These are phyloP conservation scores for Datisca glomerata DNA, from an alignment of 306 rosid genomes.

Conservation along the genomic window DNA sequence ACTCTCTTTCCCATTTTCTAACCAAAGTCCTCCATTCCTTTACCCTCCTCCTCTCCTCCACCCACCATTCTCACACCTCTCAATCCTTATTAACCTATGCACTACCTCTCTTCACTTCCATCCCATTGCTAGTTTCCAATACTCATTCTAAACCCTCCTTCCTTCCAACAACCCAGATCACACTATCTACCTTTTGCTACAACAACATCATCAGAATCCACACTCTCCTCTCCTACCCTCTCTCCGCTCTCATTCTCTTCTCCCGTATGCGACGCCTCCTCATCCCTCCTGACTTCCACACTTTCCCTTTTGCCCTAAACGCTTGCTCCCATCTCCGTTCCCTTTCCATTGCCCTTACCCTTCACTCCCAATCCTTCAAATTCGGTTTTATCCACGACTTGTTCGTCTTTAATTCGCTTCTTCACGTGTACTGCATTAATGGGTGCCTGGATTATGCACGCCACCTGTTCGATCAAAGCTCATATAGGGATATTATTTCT, in stretches of 20 bases:
- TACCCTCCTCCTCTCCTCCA: constrained; percentile 16
- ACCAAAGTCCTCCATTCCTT: constrained; percentile 30
- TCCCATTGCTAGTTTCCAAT: constrained; percentile 9
- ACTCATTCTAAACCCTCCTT: neutral
- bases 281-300: constrained; percentile 54
- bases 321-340: constrained; percentile 28
- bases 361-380: constrained; percentile 48
- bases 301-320: constrained; percentile 56
- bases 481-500: constrained; percentile 32
- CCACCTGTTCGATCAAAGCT: constrained; percentile 24
- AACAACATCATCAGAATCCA: constrained; percentile 61
- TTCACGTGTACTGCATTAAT: constrained; percentile 26
- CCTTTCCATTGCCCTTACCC: constrained; percentile 17
- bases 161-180: too few relatives aligned
- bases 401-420: constrained; percentile 38
- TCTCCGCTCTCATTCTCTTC: constrained; percentile 35
- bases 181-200: constrained; percentile 50
- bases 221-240: constrained; percentile 42
- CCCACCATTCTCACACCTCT: neutral
- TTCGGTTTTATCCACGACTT: constrained; percentile 30
- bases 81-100: constrained; percentile 24
- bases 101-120: constrained; percentile 33
- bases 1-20: constrained; percentile 9
- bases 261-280: constrained; percentile 36
- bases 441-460: constrained; percentile 22